Evolutionary conservation across 1,284 basidiomycete species (phyloP), one percentile per base, ranked within the genome.

Genomic region (Irpex sp.): DNA sequence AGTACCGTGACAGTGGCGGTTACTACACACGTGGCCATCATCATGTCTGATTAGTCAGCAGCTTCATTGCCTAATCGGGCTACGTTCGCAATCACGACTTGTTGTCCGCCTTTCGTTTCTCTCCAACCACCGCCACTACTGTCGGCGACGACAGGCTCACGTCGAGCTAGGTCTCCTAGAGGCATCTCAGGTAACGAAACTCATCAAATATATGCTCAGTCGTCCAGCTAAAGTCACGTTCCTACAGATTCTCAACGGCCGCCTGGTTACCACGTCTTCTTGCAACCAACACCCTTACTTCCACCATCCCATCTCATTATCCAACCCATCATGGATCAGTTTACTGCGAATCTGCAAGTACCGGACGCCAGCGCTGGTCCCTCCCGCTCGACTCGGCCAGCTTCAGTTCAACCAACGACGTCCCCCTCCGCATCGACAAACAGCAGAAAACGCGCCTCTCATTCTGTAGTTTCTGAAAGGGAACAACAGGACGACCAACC

Each of bases 381-480:
- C 47, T 83, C 82, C 60, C 78, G 81, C 47, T 78, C 76, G 61
- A 72, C 64, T 71, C 78, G 61, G 72, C 80, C 83, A 4, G 78
- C 81, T 51, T 78, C 78, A 6, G 80, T 79, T 15, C 78, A 84
- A 56, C 77, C 82, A 57, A 75, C 78, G 1, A 72, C 78, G 1
- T 71, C 69, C 36, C 66, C 74, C 36, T 71, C 78, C 8, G 66
- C 73, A 51, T 70, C 77, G 56, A 69, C 78, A 2, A 69, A 81
- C 3, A 74, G 79, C 37, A 78, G 81, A 60, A 79, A 84, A 69
- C 77, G 82, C 48, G 83, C 84, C 2, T 85, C 83, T 1, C 84
- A 85, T 67, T 78, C 77, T 44, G 82, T 85, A 60, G 78, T 81
- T 36, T 79, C 83, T 3, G 74, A 80, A 0, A 79, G 79, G 34